Base-by-base conservation (phyloP, 305 asterid genomes). In the Rubia peregrina region DNA sequence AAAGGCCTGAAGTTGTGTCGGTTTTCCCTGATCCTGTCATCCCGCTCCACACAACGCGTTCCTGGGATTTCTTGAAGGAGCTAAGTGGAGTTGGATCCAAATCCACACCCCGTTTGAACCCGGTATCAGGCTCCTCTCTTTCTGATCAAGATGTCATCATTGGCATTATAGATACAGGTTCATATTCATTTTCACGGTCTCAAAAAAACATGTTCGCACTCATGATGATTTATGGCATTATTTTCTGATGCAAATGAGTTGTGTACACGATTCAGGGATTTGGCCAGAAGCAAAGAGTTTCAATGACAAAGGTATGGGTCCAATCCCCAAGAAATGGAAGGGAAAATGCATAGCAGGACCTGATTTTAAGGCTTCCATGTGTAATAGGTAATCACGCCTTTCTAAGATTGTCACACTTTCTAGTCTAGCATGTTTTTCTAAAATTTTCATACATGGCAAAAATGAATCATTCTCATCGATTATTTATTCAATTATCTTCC, bases 231-330 rank as follows among this genome's bases (percentile, higher is more conserved):
- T 4, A 33, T 33, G 38, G 38, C n/a, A 17, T 0, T 53, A 49
- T 13, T 49, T 49, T 4, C 57, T 49, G 6, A 22, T 9, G 19
- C 16, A 59, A 60, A 17, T 60, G 17, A 55, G 59, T 7, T 53
- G 24, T 36, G 61, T 3, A n/a, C 38, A 57, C 22, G 62, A 64
- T 76, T 68, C 83, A 93, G 98, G 98, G 73, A 90, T 93, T 44
- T 93, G 98, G 98, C 98, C 97, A 0, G 98, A 93, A 78, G 76
- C 97, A 0, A 80, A 83, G 81, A 93, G 98, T 71, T 93, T 90
- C 73, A 68, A n/a, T 33, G 97, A 89, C 67, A 65, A 73, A 16
- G 90, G 74, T 33, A 65, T 93, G 76, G 85, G 85, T 36, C 83
- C 89, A 17, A 77, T 90, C 74, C 97, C 98, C 14, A 16, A 85